Evolutionary conservation across 2,329 filamentous ascomycete genomes (phyloP).

Genomic region (Cercospora sp.): DNA sequence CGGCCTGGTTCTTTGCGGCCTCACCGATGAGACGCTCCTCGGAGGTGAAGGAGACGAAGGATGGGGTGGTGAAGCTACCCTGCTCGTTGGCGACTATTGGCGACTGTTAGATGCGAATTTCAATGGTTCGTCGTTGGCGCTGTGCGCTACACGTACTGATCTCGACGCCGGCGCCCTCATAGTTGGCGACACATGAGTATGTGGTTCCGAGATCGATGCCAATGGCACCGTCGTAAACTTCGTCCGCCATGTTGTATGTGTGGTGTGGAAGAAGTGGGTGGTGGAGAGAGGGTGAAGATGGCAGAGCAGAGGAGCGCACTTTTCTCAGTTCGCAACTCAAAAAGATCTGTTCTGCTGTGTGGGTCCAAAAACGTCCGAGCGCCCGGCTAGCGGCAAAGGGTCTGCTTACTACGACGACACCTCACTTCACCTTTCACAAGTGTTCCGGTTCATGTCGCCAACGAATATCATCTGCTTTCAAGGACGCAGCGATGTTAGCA

Average conservation of each 20-base stretch:
- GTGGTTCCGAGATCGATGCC: slow-evolving; percentile 99
- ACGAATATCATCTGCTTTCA: too few species aligned
- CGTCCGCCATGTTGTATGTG: slow-evolving; percentile 76
- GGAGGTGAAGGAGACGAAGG: slow-evolving; percentile 98
- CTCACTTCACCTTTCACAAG: not conserved
- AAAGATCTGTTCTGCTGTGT: slow-evolving; percentile 11
- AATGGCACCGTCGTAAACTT: slow-evolving; percentile 99
- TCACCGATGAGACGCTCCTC: slow-evolving; percentile 99
- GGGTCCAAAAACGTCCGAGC: slow-evolving; percentile 2
- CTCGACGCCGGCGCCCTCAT: slow-evolving; percentile 99
- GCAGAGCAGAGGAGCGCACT: slow-evolving; percentile 12
- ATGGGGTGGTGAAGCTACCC: slow-evolving; percentile 97
- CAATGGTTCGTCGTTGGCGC: not conserved
- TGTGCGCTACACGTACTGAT: slow-evolving; percentile 63
- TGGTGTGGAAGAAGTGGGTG: slow-evolving; percentile 18
- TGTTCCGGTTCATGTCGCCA: too few species aligned
- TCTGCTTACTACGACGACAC: slow-evolving; percentile 3
- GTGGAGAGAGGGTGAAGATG: slow-evolving; percentile 6
- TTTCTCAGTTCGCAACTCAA: slow-evolving; percentile 9
- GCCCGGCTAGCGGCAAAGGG: slow-evolving; percentile 6
- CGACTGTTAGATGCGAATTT: slow-evolving; percentile 19
- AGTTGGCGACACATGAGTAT: slow-evolving; percentile 99
- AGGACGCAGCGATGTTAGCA: too few species aligned
- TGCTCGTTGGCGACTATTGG: slow-evolving; percentile 86
- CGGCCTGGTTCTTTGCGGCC: slow-evolving; percentile 99